Base-by-base conservation (phyloP, 495 filamentous ascomycete species). In the Aspergillus homomorphus region DNA sequence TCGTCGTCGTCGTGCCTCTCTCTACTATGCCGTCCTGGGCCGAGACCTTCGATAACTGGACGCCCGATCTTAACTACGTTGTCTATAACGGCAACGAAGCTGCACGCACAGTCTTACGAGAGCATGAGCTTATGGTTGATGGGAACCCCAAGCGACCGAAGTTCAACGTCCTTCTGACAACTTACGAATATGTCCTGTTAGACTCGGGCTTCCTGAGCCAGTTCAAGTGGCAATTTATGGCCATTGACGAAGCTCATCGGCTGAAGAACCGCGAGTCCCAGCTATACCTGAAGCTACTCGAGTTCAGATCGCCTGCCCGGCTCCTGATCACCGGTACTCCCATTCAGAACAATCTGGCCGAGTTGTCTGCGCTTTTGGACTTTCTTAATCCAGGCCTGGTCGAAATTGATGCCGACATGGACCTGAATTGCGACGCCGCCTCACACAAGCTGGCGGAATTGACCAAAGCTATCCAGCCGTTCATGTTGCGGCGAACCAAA, bases 11-110 rank as follows among this genome's bases (percentile, higher is more conserved):
- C 22, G 94, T 96, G 14, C 94, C 94, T 2, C 79, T 98, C 24
- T 96, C 92, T 20, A 96, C 95, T 18, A 93, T 99, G 73, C 92
- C 94, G 10, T 90, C 94, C 12, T 99, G 94, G 94, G 92, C 90
- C 9, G 95, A 98, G 62, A 99, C 94, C 0, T 95, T 99, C 71
- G 94, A 97, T 68, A 76, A 90, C 59, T 99, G 94, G 94, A 87
- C 94, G 5, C 94, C 94, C 0, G 94, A 98, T 65, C 66, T 98
- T 57, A 98, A 99, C 70, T 98, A 96, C 72, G 89, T 99, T 53
- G 89, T 96, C 45, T 98, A 98, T 72, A 92, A 89, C 51, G 94
- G 95, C 50, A 92, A 88, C 45, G 87, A 91, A 66, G 81, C 83
- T 23, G 84, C 95, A 7, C 89, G 94, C 21, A 81, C 77, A 52